These are phyloP conservation scores for Raddia distichophylla DNA, from an alignment of 176 grass and related monocot species.

Conservation along the genomic window DNA sequence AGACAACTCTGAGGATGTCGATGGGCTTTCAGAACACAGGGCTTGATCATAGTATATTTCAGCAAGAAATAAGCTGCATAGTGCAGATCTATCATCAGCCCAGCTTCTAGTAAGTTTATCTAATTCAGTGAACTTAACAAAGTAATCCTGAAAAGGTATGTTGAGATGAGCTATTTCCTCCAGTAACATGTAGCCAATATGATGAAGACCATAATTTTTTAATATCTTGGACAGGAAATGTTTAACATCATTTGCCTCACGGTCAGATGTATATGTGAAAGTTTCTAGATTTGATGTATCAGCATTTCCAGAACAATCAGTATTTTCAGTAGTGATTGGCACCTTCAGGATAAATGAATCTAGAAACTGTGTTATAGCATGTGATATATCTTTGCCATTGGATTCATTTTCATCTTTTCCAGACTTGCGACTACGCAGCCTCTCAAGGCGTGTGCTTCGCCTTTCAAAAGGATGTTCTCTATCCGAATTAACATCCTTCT, in stretches of 20 bases:
- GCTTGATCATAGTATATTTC: constrained; percentile 87
- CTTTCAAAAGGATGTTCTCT: constrained; percentile 94
- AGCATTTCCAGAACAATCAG: constrained; percentile 52
- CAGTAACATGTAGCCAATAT: constrained; percentile 77
- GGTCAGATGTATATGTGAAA: constrained; percentile 57
- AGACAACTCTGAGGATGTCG: constrained; percentile 58
- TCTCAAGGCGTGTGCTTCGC: constrained; percentile 91
- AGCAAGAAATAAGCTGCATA: constrained; percentile 92
- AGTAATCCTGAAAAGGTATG: constrained; percentile 79
- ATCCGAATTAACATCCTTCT: constrained; percentile 70
- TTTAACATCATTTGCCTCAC: constrained; percentile 67
- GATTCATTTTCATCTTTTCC: constrained; percentile 89
- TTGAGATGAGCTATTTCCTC: constrained; percentile 77
- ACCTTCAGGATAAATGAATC: constrained; percentile 75
- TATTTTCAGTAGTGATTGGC: constrained; percentile 50
- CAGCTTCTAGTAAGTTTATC: constrained; percentile 86
- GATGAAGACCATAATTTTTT: constrained; percentile 61
- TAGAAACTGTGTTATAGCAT: constrained; percentile 73
- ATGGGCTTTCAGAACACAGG: constrained; percentile 64
- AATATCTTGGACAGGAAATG: constrained; percentile 66
- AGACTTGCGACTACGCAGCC: constrained; percentile 86
- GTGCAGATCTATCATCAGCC: constrained; percentile 65
- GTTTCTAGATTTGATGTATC: constrained; percentile 49
- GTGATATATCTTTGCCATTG: constrained; percentile 77
- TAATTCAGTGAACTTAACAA: constrained; percentile 67